Evolutionary conservation across 768 basidiomycete species (phyloP), one percentile per base, ranked within the genome.

Genomic region (Lenzites betulinus): DNA sequence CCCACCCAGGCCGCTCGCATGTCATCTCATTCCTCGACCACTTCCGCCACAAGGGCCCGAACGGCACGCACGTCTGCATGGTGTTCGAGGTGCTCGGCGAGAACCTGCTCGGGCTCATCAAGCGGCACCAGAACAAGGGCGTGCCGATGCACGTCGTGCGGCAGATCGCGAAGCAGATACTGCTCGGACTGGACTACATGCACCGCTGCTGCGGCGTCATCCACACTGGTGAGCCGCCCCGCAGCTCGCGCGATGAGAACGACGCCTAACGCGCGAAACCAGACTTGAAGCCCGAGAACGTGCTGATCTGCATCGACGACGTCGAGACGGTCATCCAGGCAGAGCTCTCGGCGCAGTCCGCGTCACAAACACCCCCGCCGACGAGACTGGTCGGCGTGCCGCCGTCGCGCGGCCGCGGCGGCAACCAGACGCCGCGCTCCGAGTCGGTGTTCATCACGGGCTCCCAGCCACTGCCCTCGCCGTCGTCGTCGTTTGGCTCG

Each of bases 41-140:
- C 73, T 99, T 99, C 75, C 84, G 89, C 26, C 97, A 98, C 76
- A 91, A 90, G 62, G 97, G 97, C 1, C 95, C 95, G 11, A 97
- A 99, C 73, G 97, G 97, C 38, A 89, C 85, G 16, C 97, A 99
- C 75, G 92, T 99, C 66, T 98, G 97, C 82, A 98, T 99, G 97
- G 95, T 97, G 15, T 98, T 98, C 70, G 97, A 99, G 74, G 97
- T 98, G 25, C 84, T 99, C 9, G 97, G 96, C 61, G 96, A 99
- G 77, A 98, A 96, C 72, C 80, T 99, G 2, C 84, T 98, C 2
- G 95, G 90, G 5, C 84, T 99, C 68, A 97, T 98, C 83, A 98
- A 97, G 76, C 86, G 96, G 12, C 94, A 98, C 78, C 95, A 98
- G 79, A 95, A 94, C 78, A 95, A 96, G 68, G 96, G 96, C 64